phyloP scores from a whole-genome alignment of 257 asterid species.

The Lycium ferocissimum region DNA sequence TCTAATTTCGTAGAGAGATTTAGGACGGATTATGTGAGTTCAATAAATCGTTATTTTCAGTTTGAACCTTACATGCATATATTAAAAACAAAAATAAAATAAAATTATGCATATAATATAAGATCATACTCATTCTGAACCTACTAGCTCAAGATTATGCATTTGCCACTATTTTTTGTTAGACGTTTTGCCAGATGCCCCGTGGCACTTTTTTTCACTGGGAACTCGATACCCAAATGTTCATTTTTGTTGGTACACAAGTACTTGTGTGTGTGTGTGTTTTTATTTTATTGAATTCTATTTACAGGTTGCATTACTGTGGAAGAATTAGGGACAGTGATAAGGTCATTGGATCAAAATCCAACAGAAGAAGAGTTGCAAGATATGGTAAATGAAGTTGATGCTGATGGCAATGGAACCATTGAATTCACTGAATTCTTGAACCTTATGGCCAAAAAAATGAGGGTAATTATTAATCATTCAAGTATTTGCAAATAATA shows the following conservation, averaged over 20 bases:
- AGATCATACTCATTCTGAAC: too few species aligned
- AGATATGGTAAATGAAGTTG: constrained; percentile 53
- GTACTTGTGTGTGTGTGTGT: background rate
- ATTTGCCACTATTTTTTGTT: too few species aligned
- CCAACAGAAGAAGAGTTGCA: constrained; percentile 53
- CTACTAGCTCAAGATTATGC: too few species aligned
- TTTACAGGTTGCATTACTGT: constrained; percentile 48
- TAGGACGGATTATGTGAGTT: background rate
- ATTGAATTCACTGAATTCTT: constrained; percentile 42
- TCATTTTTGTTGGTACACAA: background rate
- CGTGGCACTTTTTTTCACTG: too few species aligned
- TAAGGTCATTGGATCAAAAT: constrained; percentile 53
- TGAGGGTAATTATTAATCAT: background rate
- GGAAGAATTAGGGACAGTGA: constrained; percentile 52
- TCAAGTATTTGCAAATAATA: too few species aligned
- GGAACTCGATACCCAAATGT: too few species aligned
- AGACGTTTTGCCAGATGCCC: too few species aligned
- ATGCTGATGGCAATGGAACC: constrained; percentile 56
- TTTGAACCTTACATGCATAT: too few species aligned
- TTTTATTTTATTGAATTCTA: background rate
- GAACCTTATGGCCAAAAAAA: background rate
- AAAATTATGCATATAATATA: too few species aligned
- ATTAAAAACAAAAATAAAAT: too few species aligned
- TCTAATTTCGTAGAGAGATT: background rate
- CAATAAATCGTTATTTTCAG: too few species aligned